Evolutionary conservation across 768 basidiomycete genomes (phyloP).

Genomic region (Lactifluus hygrophoroides): DNA sequence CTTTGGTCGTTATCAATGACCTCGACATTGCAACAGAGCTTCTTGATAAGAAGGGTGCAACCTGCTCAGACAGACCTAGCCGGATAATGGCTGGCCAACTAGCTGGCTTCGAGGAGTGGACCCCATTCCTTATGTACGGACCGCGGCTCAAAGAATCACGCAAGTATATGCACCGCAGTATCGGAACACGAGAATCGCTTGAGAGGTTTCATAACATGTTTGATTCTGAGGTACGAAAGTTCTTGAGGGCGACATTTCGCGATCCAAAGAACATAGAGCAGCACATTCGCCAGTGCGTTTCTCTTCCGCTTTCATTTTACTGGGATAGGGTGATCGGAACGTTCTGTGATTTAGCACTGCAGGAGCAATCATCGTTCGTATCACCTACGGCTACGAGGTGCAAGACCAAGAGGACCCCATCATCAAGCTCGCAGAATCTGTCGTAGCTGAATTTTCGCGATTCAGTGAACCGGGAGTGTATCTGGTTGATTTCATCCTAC

Average conservation of each 20-base stretch:
- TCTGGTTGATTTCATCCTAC: not conserved
- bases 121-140: not conserved
- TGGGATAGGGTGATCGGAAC: not conserved
- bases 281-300: not conserved
- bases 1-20: not conserved
- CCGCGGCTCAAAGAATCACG: not conserved
- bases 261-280: not conserved
- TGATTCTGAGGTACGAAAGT: not conserved
- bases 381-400: conserved; percentile 22
- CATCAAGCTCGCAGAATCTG: not conserved
- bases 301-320: not conserved
- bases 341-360: conserved; percentile 1
- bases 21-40: not conserved
- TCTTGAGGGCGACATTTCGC: not conserved
- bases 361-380: conserved; percentile 20
- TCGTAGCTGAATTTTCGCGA: not conserved
- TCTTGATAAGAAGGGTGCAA: not conserved
- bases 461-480: not conserved
- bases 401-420: not conserved
- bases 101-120: not conserved
- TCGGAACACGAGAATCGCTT: not conserved
- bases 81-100: conserved; percentile 1
- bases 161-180: not conserved
- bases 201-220: not conserved
- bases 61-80: not conserved